Evolutionary conservation across 2,329 filamentous ascomycete genomes (phyloP), one percentile per base, ranked within the genome.

Genomic region (Leptographium lundbergii): DNA sequence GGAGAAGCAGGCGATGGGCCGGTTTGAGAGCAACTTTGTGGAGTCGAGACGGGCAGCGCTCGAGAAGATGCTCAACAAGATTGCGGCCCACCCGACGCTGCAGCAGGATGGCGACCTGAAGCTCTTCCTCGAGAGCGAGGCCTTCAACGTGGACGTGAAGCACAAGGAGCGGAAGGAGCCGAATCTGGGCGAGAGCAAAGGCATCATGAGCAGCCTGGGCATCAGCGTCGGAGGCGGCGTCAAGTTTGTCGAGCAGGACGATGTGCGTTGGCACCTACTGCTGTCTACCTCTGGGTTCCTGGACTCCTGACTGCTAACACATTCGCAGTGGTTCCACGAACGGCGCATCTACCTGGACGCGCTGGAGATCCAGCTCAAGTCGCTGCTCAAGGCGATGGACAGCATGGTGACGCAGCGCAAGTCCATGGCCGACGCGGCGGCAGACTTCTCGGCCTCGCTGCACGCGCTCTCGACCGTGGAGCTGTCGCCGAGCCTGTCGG

Each of bases 51-150:
- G 94, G 66, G 88, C 91, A 62, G 94, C 94, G 17, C 75, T 99
- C 60, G 94, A 99, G 74, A 89, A 94, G 70, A 99, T 99, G 94
- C 77, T 96, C 58, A 97, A 96, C 81, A 97, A 96, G 77, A 94
- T 85, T 61, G 90, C 92, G 3, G 82, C 85, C 13, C 94, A 99
- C 70, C 87, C 90, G 9, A 88, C 91, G 39, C 77, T 99, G 64
- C 94, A 97, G 69, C 89, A 96, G 67, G 94, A 99, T 68, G 85
- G 82, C 6, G 94, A 99, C 68, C 74, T 99, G 62, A 99, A 99
- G 75, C 84, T 97, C 6, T 99, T 99, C 72, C 77, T 99, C 17
- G 94, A 99, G 73, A 97, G 91, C 69, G 94, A 99, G 67, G 80
- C 91, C 0, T 96, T 99, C 76, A 96, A 91, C 67, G 82, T 96